Conservation (phyloP, 2,329 filamentous ascomycete genomes). For the Juglanconis juglandina region DNA sequence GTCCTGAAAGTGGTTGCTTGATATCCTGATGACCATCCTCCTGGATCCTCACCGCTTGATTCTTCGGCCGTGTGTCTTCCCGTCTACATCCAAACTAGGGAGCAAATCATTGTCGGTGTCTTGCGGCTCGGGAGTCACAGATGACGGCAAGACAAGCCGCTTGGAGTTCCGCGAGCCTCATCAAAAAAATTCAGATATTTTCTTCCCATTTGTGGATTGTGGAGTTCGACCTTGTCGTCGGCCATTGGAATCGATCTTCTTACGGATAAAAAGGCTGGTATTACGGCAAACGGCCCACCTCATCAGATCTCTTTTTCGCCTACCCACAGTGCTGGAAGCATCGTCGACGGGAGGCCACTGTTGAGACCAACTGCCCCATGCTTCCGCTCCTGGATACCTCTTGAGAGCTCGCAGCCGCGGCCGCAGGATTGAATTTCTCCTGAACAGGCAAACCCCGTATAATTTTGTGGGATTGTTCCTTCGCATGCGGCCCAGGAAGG, state of each 20-base stretch:
- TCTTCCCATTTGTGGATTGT: neutral
- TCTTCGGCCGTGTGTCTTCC: too few species aligned
- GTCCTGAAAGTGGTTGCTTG: too few species aligned
- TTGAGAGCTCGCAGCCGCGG: neutral
- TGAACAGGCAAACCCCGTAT: neutral
- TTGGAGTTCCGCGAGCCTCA: neutral
- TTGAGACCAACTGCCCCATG: neutral
- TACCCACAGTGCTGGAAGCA: slow-evolving; percentile 8
- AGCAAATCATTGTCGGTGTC: neutral
- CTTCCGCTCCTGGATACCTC: too few species aligned
- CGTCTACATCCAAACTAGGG: too few species aligned
- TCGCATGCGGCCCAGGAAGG: neutral
- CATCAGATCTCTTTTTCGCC: neutral
- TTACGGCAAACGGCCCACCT: slow-evolving; percentile 13
- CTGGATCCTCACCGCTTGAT: too few species aligned
- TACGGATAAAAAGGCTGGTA: slow-evolving; percentile 4
- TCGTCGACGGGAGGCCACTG: neutral
- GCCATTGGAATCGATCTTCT: slow-evolving; percentile 4
- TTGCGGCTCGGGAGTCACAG: slow-evolving; percentile 1
- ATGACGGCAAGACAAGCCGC: slow-evolving; percentile 7
- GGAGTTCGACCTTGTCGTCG: neutral
- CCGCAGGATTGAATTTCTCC: neutral
- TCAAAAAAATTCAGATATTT: neutral
- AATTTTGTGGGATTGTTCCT: neutral
- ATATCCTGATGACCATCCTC: too few species aligned